Conservation (phyloP, 2,329 filamentous ascomycete genomes). For the Graphiopsis chlorocephala region DNA sequence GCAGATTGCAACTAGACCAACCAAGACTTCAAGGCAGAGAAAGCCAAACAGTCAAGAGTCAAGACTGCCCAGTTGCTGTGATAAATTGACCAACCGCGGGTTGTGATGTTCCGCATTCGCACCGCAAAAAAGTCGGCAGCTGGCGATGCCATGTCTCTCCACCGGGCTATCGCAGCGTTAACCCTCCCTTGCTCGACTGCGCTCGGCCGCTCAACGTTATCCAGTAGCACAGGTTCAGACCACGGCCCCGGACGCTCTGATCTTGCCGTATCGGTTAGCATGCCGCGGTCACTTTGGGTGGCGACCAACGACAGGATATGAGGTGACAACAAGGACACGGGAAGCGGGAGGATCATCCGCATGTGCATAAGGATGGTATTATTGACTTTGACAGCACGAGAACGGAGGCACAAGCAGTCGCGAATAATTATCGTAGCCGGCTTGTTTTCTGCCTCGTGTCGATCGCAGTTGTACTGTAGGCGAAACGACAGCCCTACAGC, state of each 20-base stretch:
- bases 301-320: constrained; percentile 8
- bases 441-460: constrained; percentile 5
- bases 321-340: constrained; percentile 1
- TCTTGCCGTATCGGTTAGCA: neutral
- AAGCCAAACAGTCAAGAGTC: constrained; percentile 1
- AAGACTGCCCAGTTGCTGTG: neutral
- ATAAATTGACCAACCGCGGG: neutral
- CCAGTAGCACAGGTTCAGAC: neutral
- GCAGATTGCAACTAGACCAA: neutral
- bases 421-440: neutral
- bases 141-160: constrained; percentile 7
- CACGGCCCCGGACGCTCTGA: constrained; percentile 4
- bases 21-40: neutral
- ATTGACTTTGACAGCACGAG: neutral
- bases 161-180: constrained; percentile 1
- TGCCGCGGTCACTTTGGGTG: neutral
- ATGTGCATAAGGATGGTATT: neutral
- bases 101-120: constrained; percentile 6
- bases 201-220: constrained; percentile 11
- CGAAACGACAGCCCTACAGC: constrained; percentile 6
- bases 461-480: neutral
- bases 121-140: constrained; percentile 7
- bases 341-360: constrained; percentile 7
- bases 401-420: neutral
- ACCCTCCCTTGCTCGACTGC: neutral